A percentile compares a stretch with the other conserved stretches of the same genome.
These are phyloP conservation scores for Myxozyma neotropica DNA, from an alignment of 805 yeast genomes.

Conservation along the genomic window DNA sequence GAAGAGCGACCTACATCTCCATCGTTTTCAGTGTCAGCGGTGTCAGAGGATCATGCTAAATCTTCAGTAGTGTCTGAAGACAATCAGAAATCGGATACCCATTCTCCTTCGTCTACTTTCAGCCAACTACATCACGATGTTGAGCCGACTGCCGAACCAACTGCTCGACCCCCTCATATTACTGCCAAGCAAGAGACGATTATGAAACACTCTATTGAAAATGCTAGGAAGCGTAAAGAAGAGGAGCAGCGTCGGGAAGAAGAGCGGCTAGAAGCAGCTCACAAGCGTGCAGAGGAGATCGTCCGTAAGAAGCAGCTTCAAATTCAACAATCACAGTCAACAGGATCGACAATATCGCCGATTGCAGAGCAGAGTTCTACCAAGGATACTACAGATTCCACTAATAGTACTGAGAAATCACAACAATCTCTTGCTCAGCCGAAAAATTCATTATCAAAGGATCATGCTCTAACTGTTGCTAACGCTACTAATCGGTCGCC, in stretches of 20 bases:
- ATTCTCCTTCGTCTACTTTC: constrained; percentile 14
- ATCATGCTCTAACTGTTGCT: background rate
- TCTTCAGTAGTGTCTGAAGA: background rate
- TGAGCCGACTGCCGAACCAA: constrained; percentile 1
- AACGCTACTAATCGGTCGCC: constrained; percentile 1
- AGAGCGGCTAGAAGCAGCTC: constrained; percentile 39
- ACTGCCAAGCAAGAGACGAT: constrained; percentile 41
- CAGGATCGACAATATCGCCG: background rate
- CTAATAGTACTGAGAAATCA: background rate
- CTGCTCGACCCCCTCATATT: constrained; percentile 18
- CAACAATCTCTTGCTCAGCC: background rate
- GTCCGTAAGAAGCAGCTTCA: constrained; percentile 34
- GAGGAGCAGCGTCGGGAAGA: constrained; percentile 40
- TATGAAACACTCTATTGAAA: constrained; percentile 43
- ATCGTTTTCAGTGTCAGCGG: background rate
- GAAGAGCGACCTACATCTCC: background rate
- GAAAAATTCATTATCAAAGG: background rate
- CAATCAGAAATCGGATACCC: constrained; percentile 6
- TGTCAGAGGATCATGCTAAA: background rate
- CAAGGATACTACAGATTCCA: background rate
- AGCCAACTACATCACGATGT: constrained; percentile 15
- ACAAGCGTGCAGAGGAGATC: constrained; percentile 40
- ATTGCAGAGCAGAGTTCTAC: background rate
- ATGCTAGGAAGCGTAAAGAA: constrained; percentile 43
- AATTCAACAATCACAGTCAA: constrained; percentile 21